Evolutionary conservation across 164 flowering plant species (phyloP), one percentile per base, ranked within the genome.

Genomic region (Magnolia sinica): DNA sequence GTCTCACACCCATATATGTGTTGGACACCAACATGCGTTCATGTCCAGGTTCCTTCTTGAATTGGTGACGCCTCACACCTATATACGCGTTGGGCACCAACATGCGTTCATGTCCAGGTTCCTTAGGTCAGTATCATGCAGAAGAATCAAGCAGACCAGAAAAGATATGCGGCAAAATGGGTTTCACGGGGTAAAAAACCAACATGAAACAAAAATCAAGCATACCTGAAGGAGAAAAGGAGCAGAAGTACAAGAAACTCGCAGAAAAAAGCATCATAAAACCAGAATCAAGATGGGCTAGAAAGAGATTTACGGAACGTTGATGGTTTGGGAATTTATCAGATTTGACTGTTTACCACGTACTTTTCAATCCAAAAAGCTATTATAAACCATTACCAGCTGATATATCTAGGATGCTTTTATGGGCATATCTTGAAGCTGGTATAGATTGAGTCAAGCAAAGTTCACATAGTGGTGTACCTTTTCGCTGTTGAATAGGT

Each of bases 401-500:
- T 37, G 45, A 37, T 37, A 37, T 16, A 55, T 55, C 61, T 11
- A 55, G 61, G 61, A 55, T 55, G 61, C 61, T 55, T 55, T 55
- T 9, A 55, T 11, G 61, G 18, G 27, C 23, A 24, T 50, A 22
- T 1, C 20, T 27, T 19, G 2, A 23, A 45, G 4, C 52, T 20
- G n/a, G 19, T 71, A 50, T 50, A 23, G 7, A 11, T 11, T 4
- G 16, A 68, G 22, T 66, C 13, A 67, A 14, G 63, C 59, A 64
- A 19, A 7, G 13, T 24, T 68, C n/a, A 68, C 16, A 8, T 68
- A 37, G 71, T 22, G 19, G n/a, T 59, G n/a, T 59, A 94, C 98
- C 94, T 87, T 89, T 31, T 85, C 89, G 79, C 71, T 84, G 82
- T 89, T 90, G 80, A 95, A 95, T 69, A 95, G 80, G 78, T 95